Conservation (phyloP, 2,329 filamentous ascomycete genomes). For the Alternaria brassicae region DNA sequence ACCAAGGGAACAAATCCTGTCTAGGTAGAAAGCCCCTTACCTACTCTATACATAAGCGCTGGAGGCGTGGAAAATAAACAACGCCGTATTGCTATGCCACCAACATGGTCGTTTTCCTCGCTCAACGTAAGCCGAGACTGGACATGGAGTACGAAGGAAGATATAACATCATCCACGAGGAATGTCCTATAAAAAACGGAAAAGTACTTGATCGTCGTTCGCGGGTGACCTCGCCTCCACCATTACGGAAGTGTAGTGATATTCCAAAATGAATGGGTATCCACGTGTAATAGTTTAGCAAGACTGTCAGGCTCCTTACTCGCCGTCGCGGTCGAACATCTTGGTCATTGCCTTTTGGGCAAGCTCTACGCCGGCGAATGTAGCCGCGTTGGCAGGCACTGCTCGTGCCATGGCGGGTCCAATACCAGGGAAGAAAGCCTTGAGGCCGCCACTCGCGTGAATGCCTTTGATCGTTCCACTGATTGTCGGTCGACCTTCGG, state of each 20-base stretch:
- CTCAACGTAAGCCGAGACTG: constrained; percentile 10
- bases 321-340: constrained; percentile 62
- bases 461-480: constrained; percentile 79
- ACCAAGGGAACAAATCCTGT: constrained; percentile 4
- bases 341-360: constrained; percentile 84
- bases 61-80: constrained; percentile 13
- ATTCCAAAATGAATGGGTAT: no score
- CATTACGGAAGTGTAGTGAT: no score
- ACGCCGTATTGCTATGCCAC: constrained; percentile 37
- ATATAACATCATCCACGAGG: constrained; percentile 1
- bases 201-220: neutral
- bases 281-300: neutral
- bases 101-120: constrained; percentile 13
- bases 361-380: constrained; percentile 85
- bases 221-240: no score
- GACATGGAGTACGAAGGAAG: constrained; percentile 11
- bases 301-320: constrained; percentile 25
- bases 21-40: constrained; percentile 14
- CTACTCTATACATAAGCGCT: constrained; percentile 12
- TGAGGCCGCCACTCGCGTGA: constrained; percentile 82
- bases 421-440: constrained; percentile 97
- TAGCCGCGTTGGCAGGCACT: constrained; percentile 95
- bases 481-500: constrained; percentile 82
- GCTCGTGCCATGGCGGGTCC: constrained; percentile 91
- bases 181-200: neutral